Conservation (phyloP, 208 protist species). For the Endotrypanum monterogeii region DNA sequence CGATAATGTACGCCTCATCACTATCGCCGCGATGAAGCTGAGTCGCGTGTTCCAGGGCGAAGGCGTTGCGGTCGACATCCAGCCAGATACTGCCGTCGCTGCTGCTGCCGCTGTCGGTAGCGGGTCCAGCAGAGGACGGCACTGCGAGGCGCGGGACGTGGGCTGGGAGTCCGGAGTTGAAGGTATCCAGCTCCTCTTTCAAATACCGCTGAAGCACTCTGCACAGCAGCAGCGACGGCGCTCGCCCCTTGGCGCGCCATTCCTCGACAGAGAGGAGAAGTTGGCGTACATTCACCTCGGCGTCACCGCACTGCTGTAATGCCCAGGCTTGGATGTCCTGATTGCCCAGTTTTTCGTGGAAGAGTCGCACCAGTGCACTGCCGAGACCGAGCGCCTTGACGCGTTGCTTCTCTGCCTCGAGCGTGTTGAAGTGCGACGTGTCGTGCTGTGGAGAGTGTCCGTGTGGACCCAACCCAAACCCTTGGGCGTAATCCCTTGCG, state of each 20-base stretch:
- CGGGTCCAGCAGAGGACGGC: conserved; percentile 7
- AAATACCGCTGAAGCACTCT: conserved; percentile 71
- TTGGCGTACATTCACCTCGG: conserved; percentile 54
- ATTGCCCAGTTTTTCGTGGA: conserved; percentile 74
- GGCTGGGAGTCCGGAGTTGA: conserved; percentile 70
- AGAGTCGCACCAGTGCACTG: conserved; percentile 76
- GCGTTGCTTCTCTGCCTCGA: conserved; percentile 56
- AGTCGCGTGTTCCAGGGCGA: conserved; percentile 53
- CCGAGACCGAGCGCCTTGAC: conserved; percentile 56
- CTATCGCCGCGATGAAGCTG: conserved; percentile 33
- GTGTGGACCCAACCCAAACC: conserved; percentile 86
- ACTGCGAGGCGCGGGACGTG: conserved; percentile 65
- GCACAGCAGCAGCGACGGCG: conserved; percentile 66
- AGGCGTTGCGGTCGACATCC: conserved; percentile 65
- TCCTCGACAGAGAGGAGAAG: conserved; percentile 82
- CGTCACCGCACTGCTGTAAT: conserved; percentile 52
- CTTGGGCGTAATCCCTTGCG: conserved; percentile 73
- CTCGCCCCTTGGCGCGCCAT: conserved; percentile 74
- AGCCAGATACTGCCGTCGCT: conserved; percentile 58
- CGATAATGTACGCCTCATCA: conserved; percentile 73
- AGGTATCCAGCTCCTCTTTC: conserved; percentile 64
- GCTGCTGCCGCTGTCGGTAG: conserved; percentile 1
- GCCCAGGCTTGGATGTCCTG: conserved; percentile 73
- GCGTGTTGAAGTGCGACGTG: conserved; percentile 61
- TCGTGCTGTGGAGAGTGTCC: conserved; percentile 75